A percentile compares a stretch with the other conserved stretches of the same genome.
These are phyloP conservation scores for Glycine soja DNA, from an alignment of 306 rosid species.

Conservation along the genomic window DNA sequence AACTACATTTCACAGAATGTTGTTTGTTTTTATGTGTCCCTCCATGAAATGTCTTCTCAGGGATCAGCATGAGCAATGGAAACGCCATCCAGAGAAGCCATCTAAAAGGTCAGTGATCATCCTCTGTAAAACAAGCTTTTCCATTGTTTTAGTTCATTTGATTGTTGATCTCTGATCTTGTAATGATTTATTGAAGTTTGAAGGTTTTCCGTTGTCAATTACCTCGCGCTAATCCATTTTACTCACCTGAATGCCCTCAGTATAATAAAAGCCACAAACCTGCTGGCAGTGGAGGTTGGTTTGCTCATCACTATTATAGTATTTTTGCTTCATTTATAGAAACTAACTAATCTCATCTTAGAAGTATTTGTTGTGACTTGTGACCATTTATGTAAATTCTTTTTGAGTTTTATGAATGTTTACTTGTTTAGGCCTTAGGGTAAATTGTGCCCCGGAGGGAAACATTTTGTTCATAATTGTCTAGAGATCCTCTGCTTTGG, in stretches of 20 bases:
- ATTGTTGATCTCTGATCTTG: slow-evolving; percentile 44
- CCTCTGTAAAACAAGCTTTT: slow-evolving; percentile 3
- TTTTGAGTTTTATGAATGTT: too few relatives aligned
- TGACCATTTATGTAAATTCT: slow-evolving; percentile 29
- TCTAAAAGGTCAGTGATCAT: slow-evolving; percentile 64
- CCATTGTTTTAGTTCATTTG: slow-evolving; percentile 9
- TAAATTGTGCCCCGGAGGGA: too few relatives aligned
- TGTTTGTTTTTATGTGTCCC: slow-evolving; percentile 83
- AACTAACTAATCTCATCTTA: slow-evolving; percentile 6
- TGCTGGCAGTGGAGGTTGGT: slow-evolving; percentile 66
- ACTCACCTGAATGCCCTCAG: slow-evolving; percentile 65
- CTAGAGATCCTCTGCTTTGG: too few relatives aligned
- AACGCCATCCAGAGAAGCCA: slow-evolving; percentile 58
- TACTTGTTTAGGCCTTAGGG: too few relatives aligned
- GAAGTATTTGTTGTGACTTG: slow-evolving; percentile 7
- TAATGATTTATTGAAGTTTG: slow-evolving; percentile 64
- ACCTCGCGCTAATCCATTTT: slow-evolving; percentile 73
- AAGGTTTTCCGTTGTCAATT: slow-evolving; percentile 87
- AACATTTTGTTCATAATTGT: too few relatives aligned
- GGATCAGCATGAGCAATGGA: slow-evolving; percentile 92
- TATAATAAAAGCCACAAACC: slow-evolving; percentile 60
- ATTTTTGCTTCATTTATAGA: not conserved
- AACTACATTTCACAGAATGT: slow-evolving; percentile 74
- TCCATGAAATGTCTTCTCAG: slow-evolving; percentile 82
- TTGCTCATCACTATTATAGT: not conserved